phyloP scores from a whole-genome alignment of 352 stramenopile genomes.

The Phytophthora pistaciae region DNA sequence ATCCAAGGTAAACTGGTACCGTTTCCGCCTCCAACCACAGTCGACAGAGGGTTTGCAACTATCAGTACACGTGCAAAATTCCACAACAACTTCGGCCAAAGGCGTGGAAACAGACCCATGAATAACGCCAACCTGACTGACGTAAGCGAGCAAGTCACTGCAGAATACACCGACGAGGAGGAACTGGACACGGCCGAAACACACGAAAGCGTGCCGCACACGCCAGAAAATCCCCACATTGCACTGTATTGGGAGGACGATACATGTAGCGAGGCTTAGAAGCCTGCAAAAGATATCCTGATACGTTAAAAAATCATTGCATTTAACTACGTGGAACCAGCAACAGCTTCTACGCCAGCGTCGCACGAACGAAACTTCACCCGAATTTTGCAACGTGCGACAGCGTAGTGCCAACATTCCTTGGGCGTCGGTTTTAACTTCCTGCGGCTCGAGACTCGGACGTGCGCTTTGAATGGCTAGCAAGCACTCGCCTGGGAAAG shows the following conservation, averaged over 20 bases:
- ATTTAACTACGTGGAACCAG: neutral
- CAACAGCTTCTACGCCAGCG: neutral
- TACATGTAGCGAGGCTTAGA: neutral
- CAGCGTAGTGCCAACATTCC: conserved; percentile 6
- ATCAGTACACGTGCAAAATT: conserved; percentile 28
- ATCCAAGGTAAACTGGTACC: conserved; percentile 49
- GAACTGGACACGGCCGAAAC: conserved; percentile 4
- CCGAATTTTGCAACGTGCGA: conserved; percentile 27
- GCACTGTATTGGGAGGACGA: conserved; percentile 1
- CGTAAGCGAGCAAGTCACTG: conserved; percentile 1
- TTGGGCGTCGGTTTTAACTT: conserved; percentile 16
- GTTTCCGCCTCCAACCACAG: conserved; percentile 26
- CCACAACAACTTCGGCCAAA: conserved; percentile 16
- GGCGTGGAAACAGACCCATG: neutral
- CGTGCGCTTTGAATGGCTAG: neutral
- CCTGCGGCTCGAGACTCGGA: neutral
- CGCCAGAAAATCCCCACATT: conserved; percentile 15
- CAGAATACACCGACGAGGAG: neutral
- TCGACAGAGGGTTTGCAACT: neutral
- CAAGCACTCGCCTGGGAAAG: conserved; percentile 4
- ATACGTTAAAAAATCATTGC: neutral
- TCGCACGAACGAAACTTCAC: conserved; percentile 25
- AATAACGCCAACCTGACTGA: conserved; percentile 6
- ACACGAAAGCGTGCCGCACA: conserved; percentile 1
- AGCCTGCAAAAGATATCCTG: neutral